Evolutionary conservation across 441 rosid genomes (phyloP).

Genomic region (Erysimum cheiri): DNA sequence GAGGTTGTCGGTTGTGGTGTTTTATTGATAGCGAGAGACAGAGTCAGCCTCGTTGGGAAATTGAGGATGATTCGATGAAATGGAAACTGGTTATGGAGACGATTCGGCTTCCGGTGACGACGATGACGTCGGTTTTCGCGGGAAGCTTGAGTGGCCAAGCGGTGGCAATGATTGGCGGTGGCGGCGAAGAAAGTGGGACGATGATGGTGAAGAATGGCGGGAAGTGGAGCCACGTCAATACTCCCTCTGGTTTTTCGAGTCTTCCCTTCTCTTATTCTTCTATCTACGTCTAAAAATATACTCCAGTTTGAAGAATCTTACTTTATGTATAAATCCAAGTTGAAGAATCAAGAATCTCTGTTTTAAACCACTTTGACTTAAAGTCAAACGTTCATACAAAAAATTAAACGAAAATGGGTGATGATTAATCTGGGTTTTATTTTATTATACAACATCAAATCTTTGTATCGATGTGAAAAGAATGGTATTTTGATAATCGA

Average conservation of each 20-base stretch:
- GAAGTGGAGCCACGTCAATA: conserved; percentile 55
- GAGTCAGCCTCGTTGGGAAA: conserved; percentile 47
- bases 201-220: conserved; percentile 43
- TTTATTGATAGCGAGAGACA: conserved; percentile 35
- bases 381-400: conserved; percentile 4
- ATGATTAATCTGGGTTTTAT: not conserved
- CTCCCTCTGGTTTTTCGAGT: conserved; percentile 57
- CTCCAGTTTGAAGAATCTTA: too few species aligned
- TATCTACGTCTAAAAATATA: conserved; percentile 27
- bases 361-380: not conserved
- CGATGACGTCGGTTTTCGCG: conserved; percentile 47
- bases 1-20: conserved; percentile 37
- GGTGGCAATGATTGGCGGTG: conserved; percentile 48
- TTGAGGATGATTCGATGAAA: conserved; percentile 38
- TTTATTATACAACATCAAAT: conserved; percentile 30
- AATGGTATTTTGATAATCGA: conserved; percentile 16
- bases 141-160: conserved; percentile 43
- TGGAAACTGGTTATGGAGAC: conserved; percentile 46
- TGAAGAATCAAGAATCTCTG: not conserved
- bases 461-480: conserved; percentile 28
- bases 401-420: not conserved
- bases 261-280: conserved; percentile 56
- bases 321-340: not conserved
- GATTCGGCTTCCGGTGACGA: conserved; percentile 47
- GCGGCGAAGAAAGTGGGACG: conserved; percentile 52